phyloP scores from a whole-genome alignment of 495 filamentous ascomycete genomes.

The Xanthoparmelia taractica region DNA sequence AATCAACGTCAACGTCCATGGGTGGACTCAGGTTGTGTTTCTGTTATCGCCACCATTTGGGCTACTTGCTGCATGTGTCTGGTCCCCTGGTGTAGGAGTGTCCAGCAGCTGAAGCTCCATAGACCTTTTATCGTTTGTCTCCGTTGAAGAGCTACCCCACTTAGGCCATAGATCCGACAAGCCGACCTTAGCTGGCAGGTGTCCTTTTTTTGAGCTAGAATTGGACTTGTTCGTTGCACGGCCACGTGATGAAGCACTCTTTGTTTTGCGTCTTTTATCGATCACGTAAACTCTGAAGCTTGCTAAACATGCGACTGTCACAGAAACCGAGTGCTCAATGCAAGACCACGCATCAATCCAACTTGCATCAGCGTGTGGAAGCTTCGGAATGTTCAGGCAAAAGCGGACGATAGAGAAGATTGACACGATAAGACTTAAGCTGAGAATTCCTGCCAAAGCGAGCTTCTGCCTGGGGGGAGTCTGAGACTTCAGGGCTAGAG shows the following conservation, averaged over 20 bases:
- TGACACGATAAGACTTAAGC: slow-evolving; percentile 3
- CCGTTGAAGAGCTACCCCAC: background rate
- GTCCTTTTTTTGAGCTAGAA: background rate
- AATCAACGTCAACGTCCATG: no score
- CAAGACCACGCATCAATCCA: slow-evolving; percentile 5
- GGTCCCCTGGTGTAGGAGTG: no score
- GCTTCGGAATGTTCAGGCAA: background rate
- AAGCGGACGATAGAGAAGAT: slow-evolving; percentile 10
- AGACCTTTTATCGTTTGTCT: background rate
- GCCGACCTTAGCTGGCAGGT: background rate
- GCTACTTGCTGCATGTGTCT: no score
- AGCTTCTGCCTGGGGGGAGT: slow-evolving; percentile 2
- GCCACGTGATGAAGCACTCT: background rate
- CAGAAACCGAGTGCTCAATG: slow-evolving; percentile 8
- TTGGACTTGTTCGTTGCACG: background rate
- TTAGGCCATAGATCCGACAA: background rate
- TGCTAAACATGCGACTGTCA: slow-evolving; percentile 7
- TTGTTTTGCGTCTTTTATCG: background rate
- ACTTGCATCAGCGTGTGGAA: background rate
- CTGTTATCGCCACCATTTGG: no score
- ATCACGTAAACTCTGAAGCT: slow-evolving; percentile 3
- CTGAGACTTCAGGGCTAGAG: background rate
- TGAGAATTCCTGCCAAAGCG: slow-evolving; percentile 1
- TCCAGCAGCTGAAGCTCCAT: background rate
- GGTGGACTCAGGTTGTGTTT: no score